These are phyloP conservation scores for Lasiodiplodia sp. DNA, from an alignment of 2,329 filamentous ascomycete genomes.

Conservation along the genomic window DNA sequence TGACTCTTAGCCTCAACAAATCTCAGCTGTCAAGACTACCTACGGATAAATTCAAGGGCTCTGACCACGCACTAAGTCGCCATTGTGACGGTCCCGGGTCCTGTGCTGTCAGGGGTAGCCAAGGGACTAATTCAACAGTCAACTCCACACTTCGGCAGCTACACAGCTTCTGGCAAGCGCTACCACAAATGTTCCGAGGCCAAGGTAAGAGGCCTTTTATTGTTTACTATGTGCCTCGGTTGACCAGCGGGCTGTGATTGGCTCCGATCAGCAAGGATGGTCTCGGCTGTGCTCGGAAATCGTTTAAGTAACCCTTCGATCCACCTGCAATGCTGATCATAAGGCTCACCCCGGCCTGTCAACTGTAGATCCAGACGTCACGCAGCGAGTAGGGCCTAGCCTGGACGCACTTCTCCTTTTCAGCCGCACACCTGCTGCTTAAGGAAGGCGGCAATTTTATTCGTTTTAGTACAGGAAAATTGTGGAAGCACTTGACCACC, in stretches of 20 bases:
- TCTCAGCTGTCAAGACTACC: neutral
- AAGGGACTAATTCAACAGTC: neutral
- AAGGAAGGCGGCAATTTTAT: too few species aligned
- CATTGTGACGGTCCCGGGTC: too few species aligned
- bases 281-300: constrained; percentile 1
- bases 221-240: neutral
- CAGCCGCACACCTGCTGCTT: neutral
- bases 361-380: neutral
- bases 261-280: neutral
- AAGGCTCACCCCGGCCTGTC: neutral
- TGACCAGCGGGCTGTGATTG: neutral
- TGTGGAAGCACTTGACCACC: neutral
- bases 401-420: neutral
- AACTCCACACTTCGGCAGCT: neutral
- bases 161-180: neutral
- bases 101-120: neutral
- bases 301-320: neutral
- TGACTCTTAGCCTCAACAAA: neutral
- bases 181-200: neutral
- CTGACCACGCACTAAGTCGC: too few species aligned
- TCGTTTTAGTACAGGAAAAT: neutral
- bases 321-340: neutral
- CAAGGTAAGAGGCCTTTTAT: neutral
- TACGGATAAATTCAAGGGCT: too few species aligned
- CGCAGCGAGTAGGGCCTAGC: neutral